Evolutionary conservation across 805 yeast genomes (phyloP).

Genomic region (Nakazawaea sp.): DNA sequence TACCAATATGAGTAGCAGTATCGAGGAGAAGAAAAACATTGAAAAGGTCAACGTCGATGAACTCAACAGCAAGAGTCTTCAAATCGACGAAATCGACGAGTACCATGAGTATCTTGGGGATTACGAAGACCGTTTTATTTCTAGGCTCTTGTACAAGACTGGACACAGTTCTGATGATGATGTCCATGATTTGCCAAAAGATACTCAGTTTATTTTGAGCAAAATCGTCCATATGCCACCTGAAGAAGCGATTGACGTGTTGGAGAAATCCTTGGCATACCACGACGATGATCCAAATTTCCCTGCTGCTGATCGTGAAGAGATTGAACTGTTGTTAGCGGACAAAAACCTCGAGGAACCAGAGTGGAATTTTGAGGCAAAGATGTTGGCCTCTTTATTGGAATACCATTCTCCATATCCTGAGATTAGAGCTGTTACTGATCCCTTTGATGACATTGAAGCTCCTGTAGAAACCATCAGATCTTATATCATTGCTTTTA

Average conservation of each 20-base stretch:
- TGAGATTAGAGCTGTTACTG: slow-evolving; percentile 62
- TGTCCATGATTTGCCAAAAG: slow-evolving; percentile 8
- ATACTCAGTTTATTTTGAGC: slow-evolving; percentile 29
- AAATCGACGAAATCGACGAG: too few relatives aligned
- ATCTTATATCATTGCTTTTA: slow-evolving; percentile 44
- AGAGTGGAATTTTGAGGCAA: slow-evolving; percentile 24
- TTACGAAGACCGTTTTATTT: slow-evolving; percentile 7
- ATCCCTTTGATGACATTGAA: slow-evolving; percentile 44
- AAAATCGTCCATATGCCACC: slow-evolving; percentile 27
- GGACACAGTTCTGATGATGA: slow-evolving; percentile 10
- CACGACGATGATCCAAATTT: slow-evolving; percentile 44
- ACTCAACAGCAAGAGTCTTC: too few relatives aligned
- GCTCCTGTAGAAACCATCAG: slow-evolving; percentile 47
- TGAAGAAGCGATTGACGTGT: slow-evolving; percentile 32
- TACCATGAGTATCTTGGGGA: too few relatives aligned
- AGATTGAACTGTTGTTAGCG: slow-evolving; percentile 21
- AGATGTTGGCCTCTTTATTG: slow-evolving; percentile 27
- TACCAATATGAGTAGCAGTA: too few relatives aligned
- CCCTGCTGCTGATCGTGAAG: slow-evolving; percentile 28
- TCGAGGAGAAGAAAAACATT: too few relatives aligned
- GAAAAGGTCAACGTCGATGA: too few relatives aligned
- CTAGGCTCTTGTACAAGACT: slow-evolving; percentile 7
- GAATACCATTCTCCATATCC: slow-evolving; percentile 48
- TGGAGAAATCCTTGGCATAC: slow-evolving; percentile 30
- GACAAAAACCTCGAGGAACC: slow-evolving; percentile 2